phyloP scores from a whole-genome alignment of 768 basidiomycete species.

The Calocera viscosa region DNA sequence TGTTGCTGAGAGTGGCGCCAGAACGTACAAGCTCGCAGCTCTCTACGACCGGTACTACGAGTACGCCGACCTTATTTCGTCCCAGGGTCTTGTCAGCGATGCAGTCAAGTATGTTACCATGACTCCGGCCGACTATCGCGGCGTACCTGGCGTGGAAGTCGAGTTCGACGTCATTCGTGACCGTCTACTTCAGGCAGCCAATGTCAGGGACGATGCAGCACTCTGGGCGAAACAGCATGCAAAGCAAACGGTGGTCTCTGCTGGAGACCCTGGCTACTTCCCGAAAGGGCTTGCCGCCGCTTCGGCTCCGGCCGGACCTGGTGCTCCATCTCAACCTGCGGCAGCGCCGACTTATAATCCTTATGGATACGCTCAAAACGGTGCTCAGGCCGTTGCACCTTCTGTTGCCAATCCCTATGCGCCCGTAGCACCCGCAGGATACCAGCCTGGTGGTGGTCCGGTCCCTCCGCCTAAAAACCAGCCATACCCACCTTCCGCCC shows the following conservation, averaged over 20 bases:
- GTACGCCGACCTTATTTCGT: constrained; percentile 82
- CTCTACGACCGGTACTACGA: constrained; percentile 92
- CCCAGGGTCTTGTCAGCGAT: constrained; percentile 78
- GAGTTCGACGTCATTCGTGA: constrained; percentile 37
- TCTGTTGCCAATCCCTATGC: constrained; percentile 23
- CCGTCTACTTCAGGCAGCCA: constrained; percentile 35
- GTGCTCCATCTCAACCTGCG: constrained; percentile 23
- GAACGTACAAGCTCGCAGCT: constrained; percentile 67
- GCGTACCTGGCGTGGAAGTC: constrained; percentile 32
- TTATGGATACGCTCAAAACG: constrained; percentile 21
- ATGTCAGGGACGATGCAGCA: constrained; percentile 15
- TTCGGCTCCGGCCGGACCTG: constrained; percentile 18
- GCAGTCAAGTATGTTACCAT: constrained; percentile 67
- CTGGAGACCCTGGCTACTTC: not conserved
- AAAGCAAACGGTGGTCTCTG: not conserved
- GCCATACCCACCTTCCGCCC: constrained; percentile 16
- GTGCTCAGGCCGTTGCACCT: constrained; percentile 28
- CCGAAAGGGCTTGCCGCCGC: constrained; percentile 7
- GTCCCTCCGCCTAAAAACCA: constrained; percentile 7
- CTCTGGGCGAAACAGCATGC: not conserved
- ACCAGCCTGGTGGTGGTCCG: not conserved
- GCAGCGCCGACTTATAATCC: constrained; percentile 23
- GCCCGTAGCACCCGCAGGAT: constrained; percentile 11
- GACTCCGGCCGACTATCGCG: constrained; percentile 68
- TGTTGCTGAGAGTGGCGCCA: constrained; percentile 36